These are phyloP conservation scores for Aspergillus hancockii DNA, from an alignment of 495 filamentous ascomycete species.

Conservation along the genomic window DNA sequence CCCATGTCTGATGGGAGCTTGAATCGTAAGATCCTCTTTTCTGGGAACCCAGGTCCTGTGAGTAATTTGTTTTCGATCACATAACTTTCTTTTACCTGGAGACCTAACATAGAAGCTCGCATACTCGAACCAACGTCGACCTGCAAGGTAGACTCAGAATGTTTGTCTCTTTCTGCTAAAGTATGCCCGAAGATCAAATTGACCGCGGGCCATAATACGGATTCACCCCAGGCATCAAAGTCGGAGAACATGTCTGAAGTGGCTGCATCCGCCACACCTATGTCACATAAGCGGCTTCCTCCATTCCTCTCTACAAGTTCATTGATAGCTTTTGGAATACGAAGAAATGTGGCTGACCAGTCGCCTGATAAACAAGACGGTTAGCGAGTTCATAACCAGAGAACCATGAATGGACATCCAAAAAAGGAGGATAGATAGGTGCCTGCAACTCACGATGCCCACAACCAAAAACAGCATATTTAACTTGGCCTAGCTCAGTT, in stretches of 20 bases:
- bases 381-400: constrained; percentile 24
- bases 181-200: constrained; percentile 47
- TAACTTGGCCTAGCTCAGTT: neutral
- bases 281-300: constrained; percentile 51
- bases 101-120: constrained; percentile 61
- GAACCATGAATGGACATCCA: neutral
- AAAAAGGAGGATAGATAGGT: neutral
- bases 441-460: constrained; percentile 34
- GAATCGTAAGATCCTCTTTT: constrained; percentile 67
- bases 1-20: constrained; percentile 63
- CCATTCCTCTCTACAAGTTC: constrained; percentile 51
- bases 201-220: constrained; percentile 64
- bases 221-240: constrained; percentile 72
- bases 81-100: constrained; percentile 64
- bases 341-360: constrained; percentile 73
- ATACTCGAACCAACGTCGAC: constrained; percentile 59
- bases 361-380: constrained; percentile 33
- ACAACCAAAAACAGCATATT: constrained; percentile 25
- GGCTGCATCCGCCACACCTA: constrained; percentile 64
- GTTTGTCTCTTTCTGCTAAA: constrained; percentile 18
- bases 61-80: constrained; percentile 57
- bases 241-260: constrained; percentile 65
- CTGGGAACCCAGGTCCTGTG: constrained; percentile 53
- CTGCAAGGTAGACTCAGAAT: constrained; percentile 41
- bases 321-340: constrained; percentile 66